Evolutionary conservation across 148 eudicot genomes (phyloP).

Genomic region (Chenopodium album): DNA sequence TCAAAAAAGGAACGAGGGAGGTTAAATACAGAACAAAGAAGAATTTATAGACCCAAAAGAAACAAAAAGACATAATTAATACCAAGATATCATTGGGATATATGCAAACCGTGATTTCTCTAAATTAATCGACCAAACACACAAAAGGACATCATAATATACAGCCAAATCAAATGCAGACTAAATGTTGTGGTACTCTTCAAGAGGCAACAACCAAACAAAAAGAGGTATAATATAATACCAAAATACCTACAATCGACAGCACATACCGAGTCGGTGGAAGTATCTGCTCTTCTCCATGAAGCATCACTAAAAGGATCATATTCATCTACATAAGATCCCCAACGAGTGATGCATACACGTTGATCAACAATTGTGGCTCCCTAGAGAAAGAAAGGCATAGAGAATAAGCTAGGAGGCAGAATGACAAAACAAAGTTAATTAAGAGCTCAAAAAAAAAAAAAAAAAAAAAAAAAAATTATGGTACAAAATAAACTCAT

Average conservation of each 20-base stretch:
- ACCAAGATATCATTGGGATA: not conserved
- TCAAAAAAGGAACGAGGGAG: no score
- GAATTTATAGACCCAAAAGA: not conserved
- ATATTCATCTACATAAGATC: conserved; percentile 58
- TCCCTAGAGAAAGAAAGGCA: conserved; percentile 42
- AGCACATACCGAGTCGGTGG: conserved; percentile 40
- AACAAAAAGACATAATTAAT: not conserved
- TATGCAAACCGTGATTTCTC: not conserved
- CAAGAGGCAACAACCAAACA: not conserved
- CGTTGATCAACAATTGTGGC: conserved; percentile 77
- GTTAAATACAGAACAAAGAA: no score
- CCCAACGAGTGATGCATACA: conserved; percentile 81
- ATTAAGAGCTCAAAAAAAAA: not conserved
- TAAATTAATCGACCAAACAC: not conserved
- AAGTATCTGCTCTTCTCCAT: conserved; percentile 53
- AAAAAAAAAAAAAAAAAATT: not conserved
- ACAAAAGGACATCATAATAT: not conserved
- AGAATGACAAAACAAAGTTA: not conserved
- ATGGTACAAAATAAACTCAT: not conserved
- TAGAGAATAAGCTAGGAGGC: not conserved
- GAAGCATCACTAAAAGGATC: conserved; percentile 59
- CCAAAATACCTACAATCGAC: not conserved
- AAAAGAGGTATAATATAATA: not conserved
- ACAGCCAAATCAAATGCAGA: not conserved
- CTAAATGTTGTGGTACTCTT: not conserved